These are phyloP conservation scores for Kondoa subrosea DNA, from an alignment of 768 basidiomycete species.

Conservation along the genomic window DNA sequence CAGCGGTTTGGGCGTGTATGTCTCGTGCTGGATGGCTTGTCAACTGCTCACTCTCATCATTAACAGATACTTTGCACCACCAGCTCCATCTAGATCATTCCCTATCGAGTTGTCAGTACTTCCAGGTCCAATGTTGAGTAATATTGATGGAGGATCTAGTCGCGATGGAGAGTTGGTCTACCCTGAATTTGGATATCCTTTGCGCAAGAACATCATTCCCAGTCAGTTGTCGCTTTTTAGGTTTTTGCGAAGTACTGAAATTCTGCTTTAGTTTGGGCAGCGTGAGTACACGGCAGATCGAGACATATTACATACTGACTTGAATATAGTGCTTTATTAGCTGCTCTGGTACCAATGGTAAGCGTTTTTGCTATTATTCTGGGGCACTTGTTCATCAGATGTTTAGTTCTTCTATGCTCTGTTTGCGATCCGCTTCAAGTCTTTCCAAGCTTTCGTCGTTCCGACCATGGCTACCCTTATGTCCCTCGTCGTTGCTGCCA, in stretches of 20 bases:
- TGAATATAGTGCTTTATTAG: background rate
- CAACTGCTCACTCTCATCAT: too few species aligned
- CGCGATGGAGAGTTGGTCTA: background rate
- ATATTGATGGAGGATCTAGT: too few species aligned
- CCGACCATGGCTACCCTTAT: conserved; percentile 44
- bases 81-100: conserved; percentile 30
- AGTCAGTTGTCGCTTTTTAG: background rate
- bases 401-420: conserved; percentile 42
- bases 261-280: too few species aligned
- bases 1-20: too few species aligned
- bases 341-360: conserved; percentile 39
- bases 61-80: conserved; percentile 39
- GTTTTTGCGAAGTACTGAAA: background rate
- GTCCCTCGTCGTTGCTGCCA: conserved; percentile 38
- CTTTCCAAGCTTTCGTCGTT: conserved; percentile 38
- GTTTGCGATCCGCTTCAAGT: conserved; percentile 42
- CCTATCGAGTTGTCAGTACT: conserved; percentile 27
- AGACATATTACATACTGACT: too few species aligned
- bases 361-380: too few species aligned
- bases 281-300: too few species aligned
- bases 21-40: too few species aligned
- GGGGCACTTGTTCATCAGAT: too few species aligned
- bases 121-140: too few species aligned
- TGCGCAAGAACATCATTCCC: too few species aligned
- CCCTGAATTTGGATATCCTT: background rate